Conservation (phyloP, 345 rosid genomes). For the Corchorus olitorius region DNA sequence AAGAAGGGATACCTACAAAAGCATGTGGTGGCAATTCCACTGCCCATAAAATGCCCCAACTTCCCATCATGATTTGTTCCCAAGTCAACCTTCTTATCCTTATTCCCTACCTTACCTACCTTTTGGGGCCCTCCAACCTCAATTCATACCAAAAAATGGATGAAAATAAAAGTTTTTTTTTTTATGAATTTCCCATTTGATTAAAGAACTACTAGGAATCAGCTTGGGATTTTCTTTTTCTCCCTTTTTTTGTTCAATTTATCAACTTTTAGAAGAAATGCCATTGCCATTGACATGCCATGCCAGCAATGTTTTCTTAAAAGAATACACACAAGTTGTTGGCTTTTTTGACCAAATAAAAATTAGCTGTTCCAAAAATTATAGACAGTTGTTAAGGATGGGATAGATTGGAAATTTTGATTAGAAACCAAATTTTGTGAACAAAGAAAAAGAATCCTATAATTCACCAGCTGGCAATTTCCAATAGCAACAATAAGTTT, state of each 20-base stretch:
- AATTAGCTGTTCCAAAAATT: background rate
- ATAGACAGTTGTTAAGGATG: background rate
- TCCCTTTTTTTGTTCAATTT: too few relatives aligned
- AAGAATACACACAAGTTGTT: background rate
- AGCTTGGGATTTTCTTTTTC: too few relatives aligned
- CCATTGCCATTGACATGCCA: background rate
- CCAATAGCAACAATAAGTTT: background rate
- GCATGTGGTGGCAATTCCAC: slow-evolving; percentile 13
- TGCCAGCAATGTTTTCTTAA: background rate
- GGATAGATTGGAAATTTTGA: background rate
- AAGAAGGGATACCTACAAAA: background rate
- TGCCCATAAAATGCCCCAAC: background rate
- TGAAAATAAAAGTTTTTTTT: too few relatives aligned
- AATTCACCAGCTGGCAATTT: slow-evolving; percentile 7
- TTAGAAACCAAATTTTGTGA: background rate
- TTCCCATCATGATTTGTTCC: background rate
- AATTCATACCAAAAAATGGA: too few relatives aligned
- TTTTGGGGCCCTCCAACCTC: background rate
- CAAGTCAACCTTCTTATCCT: slow-evolving; percentile 11
- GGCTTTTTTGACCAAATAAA: background rate
- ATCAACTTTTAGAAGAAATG: background rate
- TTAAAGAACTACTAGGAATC: too few relatives aligned
- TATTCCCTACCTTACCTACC: background rate
- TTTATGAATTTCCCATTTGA: too few relatives aligned
- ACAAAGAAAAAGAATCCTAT: background rate